A percentile compares a stretch with the other conserved stretches of the same genome.
phyloP scores from a whole-genome alignment of 257 asterid species.

The Solanum pinnatisectum region DNA sequence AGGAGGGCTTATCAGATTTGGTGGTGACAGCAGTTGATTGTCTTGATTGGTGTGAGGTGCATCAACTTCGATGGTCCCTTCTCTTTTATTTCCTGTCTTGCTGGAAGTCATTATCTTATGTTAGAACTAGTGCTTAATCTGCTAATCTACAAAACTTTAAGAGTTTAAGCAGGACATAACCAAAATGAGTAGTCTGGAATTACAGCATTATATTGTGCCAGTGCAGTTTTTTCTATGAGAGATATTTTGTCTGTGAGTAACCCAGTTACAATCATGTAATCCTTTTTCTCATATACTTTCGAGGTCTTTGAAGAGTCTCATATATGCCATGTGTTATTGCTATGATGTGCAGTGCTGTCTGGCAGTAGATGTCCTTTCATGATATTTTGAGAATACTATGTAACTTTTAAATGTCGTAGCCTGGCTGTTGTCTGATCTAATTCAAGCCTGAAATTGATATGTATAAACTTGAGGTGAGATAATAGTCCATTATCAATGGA shows the following conservation, averaged over 20 bases:
- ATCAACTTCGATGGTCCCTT: background rate
- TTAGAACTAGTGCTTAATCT: background rate
- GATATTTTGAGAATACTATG: background rate
- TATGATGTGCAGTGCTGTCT: background rate
- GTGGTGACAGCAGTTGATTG: slow-evolving; percentile 53
- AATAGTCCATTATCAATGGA: background rate
- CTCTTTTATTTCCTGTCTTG: background rate
- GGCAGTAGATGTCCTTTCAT: background rate
- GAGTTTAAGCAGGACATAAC: background rate
- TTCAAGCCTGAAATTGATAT: background rate
- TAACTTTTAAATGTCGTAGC: background rate
- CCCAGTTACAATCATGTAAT: background rate
- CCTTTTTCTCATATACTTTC: background rate
- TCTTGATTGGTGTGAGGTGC: slow-evolving; percentile 57
- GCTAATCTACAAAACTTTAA: background rate
- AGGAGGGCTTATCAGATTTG: slow-evolving; percentile 31
- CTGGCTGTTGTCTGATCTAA: background rate
- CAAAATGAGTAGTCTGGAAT: background rate
- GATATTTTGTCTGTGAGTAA: background rate
- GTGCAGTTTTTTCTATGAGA: background rate
- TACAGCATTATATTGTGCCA: background rate
- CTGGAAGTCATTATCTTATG: background rate
- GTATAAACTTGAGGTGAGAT: background rate
- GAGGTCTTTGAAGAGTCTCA: background rate
- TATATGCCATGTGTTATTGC: background rate